Percentiles rank a stretch among this genome's conserved stretches.
Evolutionary conservation across 1,284 basidiomycete genomes (phyloP).

Genomic region (Ceratobasidium sp.): DNA sequence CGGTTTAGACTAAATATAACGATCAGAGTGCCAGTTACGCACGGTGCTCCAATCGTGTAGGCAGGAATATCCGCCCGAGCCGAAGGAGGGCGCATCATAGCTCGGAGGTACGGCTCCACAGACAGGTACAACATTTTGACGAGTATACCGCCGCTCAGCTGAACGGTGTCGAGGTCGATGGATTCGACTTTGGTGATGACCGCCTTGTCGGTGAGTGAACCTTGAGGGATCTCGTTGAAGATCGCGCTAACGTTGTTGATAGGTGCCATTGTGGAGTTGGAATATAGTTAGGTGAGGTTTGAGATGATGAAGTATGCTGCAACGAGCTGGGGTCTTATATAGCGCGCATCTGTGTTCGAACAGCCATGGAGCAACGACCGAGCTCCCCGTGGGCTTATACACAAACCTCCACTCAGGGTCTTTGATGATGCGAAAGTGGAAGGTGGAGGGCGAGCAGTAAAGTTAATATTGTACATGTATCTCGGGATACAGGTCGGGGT

Average conservation of each 20-base stretch:
- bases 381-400: neutral
- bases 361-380: neutral
- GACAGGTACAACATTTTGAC: constrained; percentile 58
- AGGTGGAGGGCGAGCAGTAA: neutral
- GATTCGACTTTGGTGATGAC: constrained; percentile 61
- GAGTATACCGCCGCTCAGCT: constrained; percentile 60
- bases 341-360: neutral
- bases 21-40: neutral
- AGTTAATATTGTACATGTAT: neutral
- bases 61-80: neutral
- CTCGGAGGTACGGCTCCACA: constrained; percentile 61
- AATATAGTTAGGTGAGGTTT: neutral
- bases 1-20: neutral
- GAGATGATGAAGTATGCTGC: neutral
- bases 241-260: constrained; percentile 50
- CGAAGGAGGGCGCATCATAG: constrained; percentile 53
- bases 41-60: constrained; percentile 33
- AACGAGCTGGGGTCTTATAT: neutral
- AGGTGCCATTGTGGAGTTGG: constrained; percentile 47
- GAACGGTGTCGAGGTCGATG: constrained; percentile 60
- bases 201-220: constrained; percentile 64
- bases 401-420: constrained; percentile 16
- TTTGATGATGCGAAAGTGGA: neutral
- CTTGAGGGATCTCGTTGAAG: constrained; percentile 56
- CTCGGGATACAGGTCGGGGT: neutral